A percentile compares a stretch with the other conserved stretches of the same genome.
These are phyloP conservation scores for Takashimella koratensis DNA, from an alignment of 1,284 basidiomycete species.

Conservation along the genomic window DNA sequence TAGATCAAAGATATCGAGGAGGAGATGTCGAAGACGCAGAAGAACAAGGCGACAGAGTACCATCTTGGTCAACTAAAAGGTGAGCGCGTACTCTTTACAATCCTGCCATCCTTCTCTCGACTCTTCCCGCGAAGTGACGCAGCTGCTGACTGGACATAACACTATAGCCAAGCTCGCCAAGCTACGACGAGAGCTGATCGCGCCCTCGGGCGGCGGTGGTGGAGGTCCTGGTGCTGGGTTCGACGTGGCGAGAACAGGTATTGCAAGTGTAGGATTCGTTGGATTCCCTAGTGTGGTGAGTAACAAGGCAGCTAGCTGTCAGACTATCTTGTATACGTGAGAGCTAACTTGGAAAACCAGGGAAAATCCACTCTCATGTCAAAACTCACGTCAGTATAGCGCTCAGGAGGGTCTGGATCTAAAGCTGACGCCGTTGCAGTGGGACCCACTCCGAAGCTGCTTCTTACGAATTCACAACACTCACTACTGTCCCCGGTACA, in stretches of 20 bases:
- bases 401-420: neutral
- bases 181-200: conserved; percentile 88
- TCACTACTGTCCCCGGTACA: conserved; percentile 78
- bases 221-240: conserved; percentile 87
- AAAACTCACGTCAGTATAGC: conserved; percentile 65
- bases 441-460: conserved; percentile 98
- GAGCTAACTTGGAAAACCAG: no score
- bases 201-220: conserved; percentile 69
- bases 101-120: no score
- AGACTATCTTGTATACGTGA: no score
- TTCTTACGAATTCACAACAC: conserved; percentile 91
- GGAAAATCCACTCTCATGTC: conserved; percentile 93
- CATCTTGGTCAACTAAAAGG: conserved; percentile 91
- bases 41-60: conserved; percentile 82
- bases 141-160: no score
- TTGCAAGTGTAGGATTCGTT: conserved; percentile 92
- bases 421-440: conserved; percentile 9
- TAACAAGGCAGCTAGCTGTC: no score
- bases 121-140: no score
- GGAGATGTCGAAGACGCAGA: conserved; percentile 58
- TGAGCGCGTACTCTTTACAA: no score
- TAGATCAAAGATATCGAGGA: conserved; percentile 51
- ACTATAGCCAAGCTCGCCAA: conserved; percentile 87
- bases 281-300: conserved; percentile 51
- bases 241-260: conserved; percentile 95